Percentiles rank a stretch among this genome's conserved stretches.
Conservation (phyloP, 2,329 filamentous ascomycete species). For the Colletotrichum agaves region DNA sequence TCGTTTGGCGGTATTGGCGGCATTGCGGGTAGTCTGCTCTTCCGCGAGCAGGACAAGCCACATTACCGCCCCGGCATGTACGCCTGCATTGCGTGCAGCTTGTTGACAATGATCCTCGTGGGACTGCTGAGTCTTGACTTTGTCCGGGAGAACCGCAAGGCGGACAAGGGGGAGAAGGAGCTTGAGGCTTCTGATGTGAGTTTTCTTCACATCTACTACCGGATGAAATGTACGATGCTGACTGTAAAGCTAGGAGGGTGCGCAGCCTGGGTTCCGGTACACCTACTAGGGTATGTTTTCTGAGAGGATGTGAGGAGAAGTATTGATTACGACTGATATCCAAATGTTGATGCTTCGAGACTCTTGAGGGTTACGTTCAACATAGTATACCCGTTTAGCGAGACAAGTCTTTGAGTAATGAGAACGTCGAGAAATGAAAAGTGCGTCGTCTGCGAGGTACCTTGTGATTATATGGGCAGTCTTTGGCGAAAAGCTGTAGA, state of each 20-base stretch:
- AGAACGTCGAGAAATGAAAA: background rate
- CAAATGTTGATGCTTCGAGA: background rate
- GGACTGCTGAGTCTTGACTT: conserved; percentile 53
- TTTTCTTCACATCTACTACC: conserved; percentile 21
- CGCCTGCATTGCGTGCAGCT: conserved; percentile 62
- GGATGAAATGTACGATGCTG: background rate
- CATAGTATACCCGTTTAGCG: conserved; percentile 8
- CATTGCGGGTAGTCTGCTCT: conserved; percentile 79
- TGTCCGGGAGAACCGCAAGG: conserved; percentile 57
- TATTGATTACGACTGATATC: conserved; percentile 7
- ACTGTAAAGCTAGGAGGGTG: conserved; percentile 35
- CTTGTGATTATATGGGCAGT: background rate
- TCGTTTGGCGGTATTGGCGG: conserved; percentile 82
- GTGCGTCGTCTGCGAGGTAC: background rate
- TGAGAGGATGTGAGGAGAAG: background rate
- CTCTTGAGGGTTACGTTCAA: background rate
- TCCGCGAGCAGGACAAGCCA: conserved; percentile 67
- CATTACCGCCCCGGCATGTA: conserved; percentile 66
- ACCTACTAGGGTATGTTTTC: conserved; percentile 43
- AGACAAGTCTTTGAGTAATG: conserved; percentile 16
- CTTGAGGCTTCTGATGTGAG: conserved; percentile 63
- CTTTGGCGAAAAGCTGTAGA: background rate
- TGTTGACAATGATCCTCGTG: conserved; percentile 60
- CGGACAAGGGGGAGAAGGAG: conserved; percentile 63
- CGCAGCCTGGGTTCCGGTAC: conserved; percentile 47